A percentile compares a stretch with the other conserved stretches of the same genome.
Conservation (phyloP, 192 early-diverging fungal species). For the Cladochytrium replicatum region DNA sequence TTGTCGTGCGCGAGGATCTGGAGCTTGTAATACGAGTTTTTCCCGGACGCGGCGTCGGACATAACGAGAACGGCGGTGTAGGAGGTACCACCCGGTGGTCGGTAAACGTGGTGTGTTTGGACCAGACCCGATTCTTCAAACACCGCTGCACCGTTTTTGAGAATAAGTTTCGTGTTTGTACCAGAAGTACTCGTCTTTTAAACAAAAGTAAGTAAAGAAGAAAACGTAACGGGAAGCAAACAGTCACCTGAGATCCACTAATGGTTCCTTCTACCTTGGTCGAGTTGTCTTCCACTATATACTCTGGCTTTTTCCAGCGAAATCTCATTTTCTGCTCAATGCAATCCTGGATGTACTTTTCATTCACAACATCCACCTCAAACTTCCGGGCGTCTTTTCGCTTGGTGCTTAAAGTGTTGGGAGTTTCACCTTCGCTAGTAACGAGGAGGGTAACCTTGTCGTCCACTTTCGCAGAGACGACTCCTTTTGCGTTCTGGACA, state of each 20-base stretch:
- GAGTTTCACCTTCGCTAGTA: no score
- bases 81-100: neutral
- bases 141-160: conserved; percentile 13
- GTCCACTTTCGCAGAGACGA: no score
- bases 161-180: conserved; percentile 3
- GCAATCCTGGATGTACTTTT: conserved; percentile 8
- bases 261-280: neutral
- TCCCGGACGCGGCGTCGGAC: conserved; percentile 1
- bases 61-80: conserved; percentile 7
- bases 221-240: no score
- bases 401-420: no score
- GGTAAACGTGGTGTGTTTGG: conserved; percentile 9
- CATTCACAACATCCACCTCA: no score
- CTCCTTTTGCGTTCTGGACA: no score
- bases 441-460: no score
- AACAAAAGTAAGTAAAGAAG: no score
- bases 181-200: no score
- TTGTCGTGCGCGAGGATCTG: conserved; percentile 2
- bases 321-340: conserved; percentile 5
- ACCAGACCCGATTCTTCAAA: conserved; percentile 3
- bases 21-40: conserved; percentile 16
- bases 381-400: no score
- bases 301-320: conserved; percentile 2
- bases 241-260: no score
- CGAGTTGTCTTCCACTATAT: conserved; percentile 2